Evolutionary conservation across 768 basidiomycete species (phyloP).

Genomic region (Boletus tomentosulus): DNA sequence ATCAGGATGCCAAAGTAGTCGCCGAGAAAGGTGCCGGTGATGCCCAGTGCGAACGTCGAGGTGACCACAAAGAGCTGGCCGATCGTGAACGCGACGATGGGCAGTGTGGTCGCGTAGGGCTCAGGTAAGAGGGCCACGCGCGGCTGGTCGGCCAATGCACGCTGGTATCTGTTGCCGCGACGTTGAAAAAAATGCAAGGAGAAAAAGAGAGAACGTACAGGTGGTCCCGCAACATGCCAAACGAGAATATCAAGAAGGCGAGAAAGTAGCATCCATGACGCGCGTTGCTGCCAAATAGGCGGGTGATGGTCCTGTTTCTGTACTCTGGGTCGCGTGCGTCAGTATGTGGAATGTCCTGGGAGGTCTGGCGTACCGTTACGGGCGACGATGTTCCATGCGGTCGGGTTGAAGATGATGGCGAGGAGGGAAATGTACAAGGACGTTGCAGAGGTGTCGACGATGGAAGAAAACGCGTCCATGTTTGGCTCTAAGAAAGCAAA

Average conservation of each 20-base stretch:
- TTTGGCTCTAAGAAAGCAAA: not conserved
- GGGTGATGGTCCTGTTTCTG: conserved; percentile 83
- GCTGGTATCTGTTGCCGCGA: conserved; percentile 54
- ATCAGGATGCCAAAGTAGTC: conserved; percentile 86
- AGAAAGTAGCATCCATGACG: conserved; percentile 83
- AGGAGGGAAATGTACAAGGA: conserved; percentile 66
- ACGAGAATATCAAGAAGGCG: conserved; percentile 76
- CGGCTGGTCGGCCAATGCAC: conserved; percentile 77
- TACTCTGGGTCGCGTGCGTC: conserved; percentile 50
- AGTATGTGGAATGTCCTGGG: not conserved
- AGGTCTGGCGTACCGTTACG: conserved; percentile 42
- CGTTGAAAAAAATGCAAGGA: not conserved
- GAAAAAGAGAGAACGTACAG: conserved; percentile 50
- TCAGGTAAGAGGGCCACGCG: conserved; percentile 57
- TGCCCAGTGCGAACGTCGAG: conserved; percentile 85
- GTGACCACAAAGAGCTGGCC: conserved; percentile 87
- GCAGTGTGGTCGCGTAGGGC: conserved; percentile 58
- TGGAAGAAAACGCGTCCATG: conserved; percentile 28
- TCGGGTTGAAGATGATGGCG: conserved; percentile 84
- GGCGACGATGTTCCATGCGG: conserved; percentile 94
- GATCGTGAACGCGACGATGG: conserved; percentile 53
- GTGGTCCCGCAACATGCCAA: conserved; percentile 81
- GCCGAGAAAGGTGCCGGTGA: conserved; percentile 89
- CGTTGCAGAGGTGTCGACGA: conserved; percentile 57
- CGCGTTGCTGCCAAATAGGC: conserved; percentile 71